Evolutionary conservation across 208 protist genomes (phyloP), one percentile per base, ranked within the genome.

Genomic region (Trypanosoma mega): DNA sequence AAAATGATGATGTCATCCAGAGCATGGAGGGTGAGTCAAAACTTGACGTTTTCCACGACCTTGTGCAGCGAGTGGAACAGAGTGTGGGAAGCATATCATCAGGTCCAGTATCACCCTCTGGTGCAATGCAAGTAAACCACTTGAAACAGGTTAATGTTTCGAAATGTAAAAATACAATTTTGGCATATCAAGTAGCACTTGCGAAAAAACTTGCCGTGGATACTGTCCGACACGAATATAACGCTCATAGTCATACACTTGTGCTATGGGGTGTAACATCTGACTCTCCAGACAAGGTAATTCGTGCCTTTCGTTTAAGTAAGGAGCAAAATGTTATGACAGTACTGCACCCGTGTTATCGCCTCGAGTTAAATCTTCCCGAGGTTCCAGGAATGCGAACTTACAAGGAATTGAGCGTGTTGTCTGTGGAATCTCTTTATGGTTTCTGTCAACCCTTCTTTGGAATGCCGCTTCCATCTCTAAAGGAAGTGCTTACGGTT

Each of bases 271-370:
- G 65, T 8, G 2, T 72, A 20, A 2, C 33, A 3, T 29, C 12
- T 21, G 11, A 24, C n/a, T 4, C 5, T 44, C 55, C 2, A 3
- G 29, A 1, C 4, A 36, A 7, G 11, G 29, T 72, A 31, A 59
- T 72, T 51, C 56, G 65, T 5, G 50, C 52, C 24, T 56, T 72
- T 29, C 39, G 49, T 23, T 39, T 72, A 26, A 37, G 12, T 11
- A 26, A 34, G 18, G 21, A 3, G 18, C 8, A 18, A 36, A n/a
- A 33, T 47, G 20, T 64, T 46, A 50, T 45, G n/a, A 21, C n/a
- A 33, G 7, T 64, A 29, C 14, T 72, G 7, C 65, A 72, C 33
- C 23, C 50, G 23, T 72, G 64, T 34, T 72, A 72, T 26, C 56
- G 65, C 21, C 34, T 12, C 18, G 54, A 64, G 26, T 43, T 72